phyloP scores from a whole-genome alignment of 2,329 filamentous ascomycete species.

The Colletotrichum cuscutae region DNA sequence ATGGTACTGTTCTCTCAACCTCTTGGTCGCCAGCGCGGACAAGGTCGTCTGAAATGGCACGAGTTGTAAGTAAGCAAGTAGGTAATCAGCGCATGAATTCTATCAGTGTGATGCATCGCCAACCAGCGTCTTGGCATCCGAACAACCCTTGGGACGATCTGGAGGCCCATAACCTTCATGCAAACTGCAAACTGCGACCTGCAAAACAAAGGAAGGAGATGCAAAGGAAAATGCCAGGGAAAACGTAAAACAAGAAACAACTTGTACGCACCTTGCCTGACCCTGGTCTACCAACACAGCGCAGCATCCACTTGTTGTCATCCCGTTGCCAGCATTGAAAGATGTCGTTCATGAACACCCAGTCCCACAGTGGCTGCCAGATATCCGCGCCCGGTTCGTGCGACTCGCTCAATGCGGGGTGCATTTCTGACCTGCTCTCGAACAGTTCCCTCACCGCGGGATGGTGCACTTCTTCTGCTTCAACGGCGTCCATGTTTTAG shows the following conservation, averaged over 20 bases:
- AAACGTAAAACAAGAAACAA: background rate
- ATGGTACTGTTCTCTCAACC: background rate
- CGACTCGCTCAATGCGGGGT: slow-evolving; percentile 8
- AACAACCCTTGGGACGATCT: background rate
- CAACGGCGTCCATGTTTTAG: background rate
- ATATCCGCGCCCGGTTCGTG: slow-evolving; percentile 1
- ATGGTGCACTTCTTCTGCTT: background rate
- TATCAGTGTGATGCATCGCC: background rate
- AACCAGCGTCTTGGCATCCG: slow-evolving; percentile 5
- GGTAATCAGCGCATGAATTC: slow-evolving; percentile 1
- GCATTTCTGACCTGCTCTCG: background rate
- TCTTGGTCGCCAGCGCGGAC: background rate
- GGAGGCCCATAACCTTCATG: background rate
- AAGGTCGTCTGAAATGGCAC: background rate
- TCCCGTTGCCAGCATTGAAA: slow-evolving; percentile 11
- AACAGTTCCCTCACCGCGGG: background rate
- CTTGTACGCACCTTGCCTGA: slow-evolving; percentile 13
- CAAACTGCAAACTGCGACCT: background rate
- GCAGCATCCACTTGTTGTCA: background rate
- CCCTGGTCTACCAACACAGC: slow-evolving; percentile 21
- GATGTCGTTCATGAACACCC: slow-evolving; percentile 2
- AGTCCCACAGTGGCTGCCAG: slow-evolving; percentile 16
- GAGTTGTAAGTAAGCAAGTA: background rate
- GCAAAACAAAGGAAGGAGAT: background rate
- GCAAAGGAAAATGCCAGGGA: background rate